Percentiles rank a stretch among this genome's conserved stretches.
Evolutionary conservation across 2,329 filamentous ascomycete genomes (phyloP).

Genomic region (Ustulina deusta): DNA sequence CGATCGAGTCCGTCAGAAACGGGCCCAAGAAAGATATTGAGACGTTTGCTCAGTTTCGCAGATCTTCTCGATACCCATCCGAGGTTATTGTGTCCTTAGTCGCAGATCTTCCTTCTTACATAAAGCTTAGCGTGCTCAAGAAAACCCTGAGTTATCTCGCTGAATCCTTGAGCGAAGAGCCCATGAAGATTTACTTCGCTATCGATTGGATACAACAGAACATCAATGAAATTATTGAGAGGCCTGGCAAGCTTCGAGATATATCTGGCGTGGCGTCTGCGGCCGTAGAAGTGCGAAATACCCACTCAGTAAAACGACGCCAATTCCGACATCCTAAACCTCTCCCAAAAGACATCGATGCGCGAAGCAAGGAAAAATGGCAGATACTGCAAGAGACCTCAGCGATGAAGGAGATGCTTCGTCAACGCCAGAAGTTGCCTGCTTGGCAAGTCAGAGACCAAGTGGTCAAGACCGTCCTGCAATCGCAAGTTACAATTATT

Average conservation of each 20-base stretch:
- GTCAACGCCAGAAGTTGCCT: constrained; percentile 78
- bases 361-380: constrained; percentile 76
- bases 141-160: constrained; percentile 78
- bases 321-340: constrained; percentile 64
- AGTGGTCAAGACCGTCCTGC: constrained; percentile 80
- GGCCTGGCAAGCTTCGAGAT: constrained; percentile 85
- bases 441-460: constrained; percentile 86
- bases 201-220: constrained; percentile 92
- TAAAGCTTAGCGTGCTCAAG: constrained; percentile 88
- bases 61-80: constrained; percentile 78
- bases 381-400: constrained; percentile 72
- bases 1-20: constrained; percentile 68
- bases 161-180: constrained; percentile 79
- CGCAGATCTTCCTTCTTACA: constrained; percentile 85
- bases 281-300: constrained; percentile 64
- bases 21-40: constrained; percentile 64
- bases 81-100: constrained; percentile 76
- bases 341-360: constrained; percentile 73
- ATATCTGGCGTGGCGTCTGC: constrained; percentile 83
- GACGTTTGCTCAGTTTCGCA: constrained; percentile 74
- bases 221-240: constrained; percentile 83
- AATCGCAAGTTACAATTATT: constrained; percentile 92
- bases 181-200: constrained; percentile 88
- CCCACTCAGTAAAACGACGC: constrained; percentile 50
- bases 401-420: constrained; percentile 79